phyloP scores from a whole-genome alignment of 306 rosid species.

The Dryas drummondii region DNA sequence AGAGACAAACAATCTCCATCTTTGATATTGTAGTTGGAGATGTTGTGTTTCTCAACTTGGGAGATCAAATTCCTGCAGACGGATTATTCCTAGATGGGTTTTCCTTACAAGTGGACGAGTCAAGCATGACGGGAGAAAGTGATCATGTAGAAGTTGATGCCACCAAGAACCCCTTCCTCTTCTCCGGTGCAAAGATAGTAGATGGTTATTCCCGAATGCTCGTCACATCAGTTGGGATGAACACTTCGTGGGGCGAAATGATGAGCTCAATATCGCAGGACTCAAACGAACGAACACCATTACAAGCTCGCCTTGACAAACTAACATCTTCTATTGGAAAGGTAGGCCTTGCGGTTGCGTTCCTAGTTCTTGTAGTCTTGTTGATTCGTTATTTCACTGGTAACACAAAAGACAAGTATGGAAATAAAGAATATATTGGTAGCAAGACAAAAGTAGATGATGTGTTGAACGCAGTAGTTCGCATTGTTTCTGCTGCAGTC shows the following conservation, averaged over 20 bases:
- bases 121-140: constrained; percentile 96
- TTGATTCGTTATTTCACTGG: constrained; percentile 75
- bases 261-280: constrained; percentile 78
- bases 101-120: constrained; percentile 75
- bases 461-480: constrained; percentile 49
- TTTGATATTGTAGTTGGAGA: constrained; percentile 80
- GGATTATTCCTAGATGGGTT: constrained; percentile 70
- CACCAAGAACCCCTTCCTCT: constrained; percentile 51
- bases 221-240: constrained; percentile 71
- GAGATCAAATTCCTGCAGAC: constrained; percentile 88
- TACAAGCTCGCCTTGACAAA: constrained; percentile 80
- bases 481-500: constrained; percentile 66
- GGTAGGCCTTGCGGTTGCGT: constrained; percentile 85
- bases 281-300: constrained; percentile 62
- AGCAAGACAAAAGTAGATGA: constrained; percentile 37
- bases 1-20: constrained; percentile 61
- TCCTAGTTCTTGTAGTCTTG: constrained; percentile 69
- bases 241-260: constrained; percentile 90
- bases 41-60: constrained; percentile 54
- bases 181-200: constrained; percentile 79
- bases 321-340: constrained; percentile 79
- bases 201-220: constrained; percentile 73
- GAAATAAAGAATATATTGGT: constrained; percentile 47
- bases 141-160: constrained; percentile 66
- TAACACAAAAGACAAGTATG: constrained; percentile 47